Evolutionary conservation across 129 eudicot species (phyloP), one percentile per base, ranked within the genome.

Genomic region (Centrapalus pauciflorus): DNA sequence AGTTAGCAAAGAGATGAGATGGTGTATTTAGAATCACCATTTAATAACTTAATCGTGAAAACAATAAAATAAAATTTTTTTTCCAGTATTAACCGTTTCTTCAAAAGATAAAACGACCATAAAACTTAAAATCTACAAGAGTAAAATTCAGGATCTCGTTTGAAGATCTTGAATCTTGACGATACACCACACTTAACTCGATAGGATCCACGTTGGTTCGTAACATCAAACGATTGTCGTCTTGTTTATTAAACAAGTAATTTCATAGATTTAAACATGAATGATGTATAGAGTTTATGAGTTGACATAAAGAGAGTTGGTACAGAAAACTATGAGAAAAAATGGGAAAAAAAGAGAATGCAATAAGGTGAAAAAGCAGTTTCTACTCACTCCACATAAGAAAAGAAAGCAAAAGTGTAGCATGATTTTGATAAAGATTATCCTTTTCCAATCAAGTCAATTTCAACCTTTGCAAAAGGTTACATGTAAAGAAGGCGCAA

Each of bases 261-360:
- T 5, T 46, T 5, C 10, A n/a, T n/a, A n/a, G n/a, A n/a, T n/a
- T n/a, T n/a, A n/a, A n/a, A n/a, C 24, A 13, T 46, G 0, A 55
- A 13, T 9, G 4, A 55, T 5, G 26, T 3, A 17, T 4, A 16
- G n/a, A 30, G 64, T 29, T n/a, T 57, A 7, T n/a, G 64, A 68
- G 73, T 24, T 35, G 50, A 54, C 73, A 68, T 54, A 38, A 26
- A 69, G 55, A 69, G 12, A 21, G 5, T 25, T 14, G 41, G 65
- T 55, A 30, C 64, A 55, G 64, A 68, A 69, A 55, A 55, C 74
- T 37, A 25, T 69, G 65, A 24, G 19, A 38, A 50, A 55, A 38
- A 8, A 45, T 45, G 8, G 11, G 23, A 26, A 37, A 37, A 61
- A 61, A 7, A 0, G 34, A 5, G 30, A 20, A 35, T 61, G 50